Evolutionary conservation across 805 yeast species (phyloP).

Genomic region (Kluyveromyces wickerhamii): DNA sequence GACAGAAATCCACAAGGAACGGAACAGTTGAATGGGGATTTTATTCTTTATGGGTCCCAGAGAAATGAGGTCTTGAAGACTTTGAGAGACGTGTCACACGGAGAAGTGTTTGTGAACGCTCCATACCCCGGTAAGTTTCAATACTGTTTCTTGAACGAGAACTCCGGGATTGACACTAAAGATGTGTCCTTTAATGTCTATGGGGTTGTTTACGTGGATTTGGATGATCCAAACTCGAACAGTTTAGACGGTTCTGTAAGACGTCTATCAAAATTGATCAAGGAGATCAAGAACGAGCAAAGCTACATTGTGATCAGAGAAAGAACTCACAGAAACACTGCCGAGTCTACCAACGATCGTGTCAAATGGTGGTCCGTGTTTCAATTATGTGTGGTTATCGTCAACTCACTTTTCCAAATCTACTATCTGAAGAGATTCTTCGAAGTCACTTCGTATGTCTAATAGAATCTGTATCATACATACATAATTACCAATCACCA

Average conservation of each 20-base stretch:
- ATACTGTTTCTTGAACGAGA: slow-evolving; percentile 90
- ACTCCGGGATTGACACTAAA: slow-evolving; percentile 59
- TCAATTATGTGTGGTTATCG: slow-evolving; percentile 79
- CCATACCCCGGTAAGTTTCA: slow-evolving; percentile 62
- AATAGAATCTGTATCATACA: too few relatives aligned
- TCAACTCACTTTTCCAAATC: slow-evolving; percentile 86
- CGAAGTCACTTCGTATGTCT: slow-evolving; percentile 87
- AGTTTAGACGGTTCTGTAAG: slow-evolving; percentile 79
- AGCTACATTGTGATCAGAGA: slow-evolving; percentile 91
- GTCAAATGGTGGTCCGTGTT: slow-evolving; percentile 97
- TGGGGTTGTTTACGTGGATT: slow-evolving; percentile 82
- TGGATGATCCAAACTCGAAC: slow-evolving; percentile 65
- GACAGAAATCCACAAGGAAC: slow-evolving; percentile 70
- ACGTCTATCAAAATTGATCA: slow-evolving; percentile 63
- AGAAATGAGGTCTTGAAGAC: slow-evolving; percentile 38
- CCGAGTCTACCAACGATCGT: slow-evolving; percentile 93
- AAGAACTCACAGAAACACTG: slow-evolving; percentile 96
- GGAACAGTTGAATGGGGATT: slow-evolving; percentile 61
- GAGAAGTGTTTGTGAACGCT: slow-evolving; percentile 66
- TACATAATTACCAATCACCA: too few relatives aligned
- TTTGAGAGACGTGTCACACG: slow-evolving; percentile 60
- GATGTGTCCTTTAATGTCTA: slow-evolving; percentile 94
- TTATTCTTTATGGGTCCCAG: slow-evolving; percentile 46
- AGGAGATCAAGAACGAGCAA: slow-evolving; percentile 85
- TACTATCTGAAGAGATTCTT: slow-evolving; percentile 90